Base-by-base conservation (phyloP, 2,329 filamentous ascomycete genomes). In the Cucurbitaria berberidis region DNA sequence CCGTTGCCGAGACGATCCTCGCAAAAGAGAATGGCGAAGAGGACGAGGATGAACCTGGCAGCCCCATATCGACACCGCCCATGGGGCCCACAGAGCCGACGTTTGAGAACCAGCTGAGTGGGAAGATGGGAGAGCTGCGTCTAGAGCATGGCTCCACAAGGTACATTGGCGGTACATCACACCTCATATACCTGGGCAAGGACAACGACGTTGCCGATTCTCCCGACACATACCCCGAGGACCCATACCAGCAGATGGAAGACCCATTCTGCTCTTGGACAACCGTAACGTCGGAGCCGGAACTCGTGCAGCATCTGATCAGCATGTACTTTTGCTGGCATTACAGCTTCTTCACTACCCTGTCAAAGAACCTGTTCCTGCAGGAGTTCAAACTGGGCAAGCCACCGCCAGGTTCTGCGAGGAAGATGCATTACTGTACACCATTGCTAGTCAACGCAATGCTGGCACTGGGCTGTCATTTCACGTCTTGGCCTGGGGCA, bases 271-370 rank as follows among this genome's bases (percentile, higher is more conserved):
- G 86, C 18, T 93, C 89, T 48, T 99, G 95, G 95, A 96, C 93
- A 0, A 85, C 82, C 15, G 91, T 96, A 40, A 96, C 91, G 1
- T 81, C 86, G 45, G 91, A 97, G 71, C 82, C 86, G 21, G 84
- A 89, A 48, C 81, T 96, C 40, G 86, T 97, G 63, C 84, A 87
- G 15, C 93, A 97, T 74, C 84, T 99, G 16, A 86, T 99, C 70
- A 93, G 93, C 68, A 93, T 98, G 90, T 99, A 99, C 77, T 98
- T 98, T 77, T 91, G 88, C 65, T 98, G 93, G 89, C 95, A 98
- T 75, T 98, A 98, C 74, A 88, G 92, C 16, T 98, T 95, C 76
- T 99, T 98, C 74, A 93, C 92, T 3, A 95, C 90, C 0, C 80
- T 98, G 6, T 93, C 93, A 11, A 96, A 91, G 72, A 86, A 83